Evolutionary conservation across 1,284 basidiomycete genomes (phyloP).

Genomic region (Tausonia pullulans): DNA sequence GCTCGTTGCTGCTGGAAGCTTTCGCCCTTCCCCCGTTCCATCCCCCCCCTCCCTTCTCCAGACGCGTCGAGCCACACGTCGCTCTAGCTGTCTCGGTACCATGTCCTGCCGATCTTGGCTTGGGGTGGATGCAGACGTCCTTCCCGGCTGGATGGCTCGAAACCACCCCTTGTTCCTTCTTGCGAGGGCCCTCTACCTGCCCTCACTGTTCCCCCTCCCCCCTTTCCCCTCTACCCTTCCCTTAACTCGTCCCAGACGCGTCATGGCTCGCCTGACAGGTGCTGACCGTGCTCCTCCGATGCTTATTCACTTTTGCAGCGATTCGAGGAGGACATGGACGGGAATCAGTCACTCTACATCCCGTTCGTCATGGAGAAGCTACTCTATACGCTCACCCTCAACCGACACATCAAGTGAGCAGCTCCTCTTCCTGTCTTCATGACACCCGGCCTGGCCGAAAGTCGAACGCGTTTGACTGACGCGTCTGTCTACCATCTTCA

Average conservation of each 20-base stretch:
- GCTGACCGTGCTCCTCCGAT: background rate
- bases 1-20: too few species aligned
- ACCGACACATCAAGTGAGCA: conserved; percentile 38
- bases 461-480: too few species aligned
- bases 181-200: background rate
- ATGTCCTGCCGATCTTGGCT: too few species aligned
- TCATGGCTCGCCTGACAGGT: background rate
- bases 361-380: conserved; percentile 38
- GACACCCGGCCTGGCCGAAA: background rate
- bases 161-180: too few species aligned
- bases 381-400: conserved; percentile 40
- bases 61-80: too few species aligned
- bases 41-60: too few species aligned
- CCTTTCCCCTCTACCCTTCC: background rate
- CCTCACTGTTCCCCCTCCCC: background rate
- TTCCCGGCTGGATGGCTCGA: too few species aligned
- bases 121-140: too few species aligned
- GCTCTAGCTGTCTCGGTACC: too few species aligned
- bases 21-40: too few species aligned
- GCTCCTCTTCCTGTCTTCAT: background rate
- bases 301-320: conserved; percentile 20
- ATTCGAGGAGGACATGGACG: conserved; percentile 41
- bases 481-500: background rate
- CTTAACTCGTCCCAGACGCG: background rate
- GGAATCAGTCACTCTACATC: conserved; percentile 33